Base-by-base conservation (phyloP, 208 protist genomes). In the Acanthamoeba healyi region DNA sequence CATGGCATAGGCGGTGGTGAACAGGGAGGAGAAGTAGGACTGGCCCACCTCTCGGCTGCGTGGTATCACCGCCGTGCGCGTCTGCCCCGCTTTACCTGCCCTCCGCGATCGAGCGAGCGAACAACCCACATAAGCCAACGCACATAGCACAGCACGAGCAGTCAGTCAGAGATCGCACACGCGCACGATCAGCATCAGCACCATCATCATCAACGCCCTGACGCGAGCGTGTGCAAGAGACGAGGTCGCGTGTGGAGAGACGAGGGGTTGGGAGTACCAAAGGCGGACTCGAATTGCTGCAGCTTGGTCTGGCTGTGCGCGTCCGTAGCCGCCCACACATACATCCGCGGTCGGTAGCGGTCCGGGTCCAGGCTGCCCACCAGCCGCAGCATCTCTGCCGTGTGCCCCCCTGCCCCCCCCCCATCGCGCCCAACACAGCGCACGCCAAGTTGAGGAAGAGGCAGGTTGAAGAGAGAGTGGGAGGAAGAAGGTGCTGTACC, bases 331-430 rank as follows among this genome's bases (percentile, higher is more conserved):
- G 95, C 94, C 34, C 95, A 44, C 15, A 97, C 92, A 79, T 97
- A 97, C 17, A 34, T 15, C 0, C 96, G 77, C 32, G 93, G 95
- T 29, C 14, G 36, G 63, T 95, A 96, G 29, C 79, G 79, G 19
- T 72, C 29, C 19, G 51, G 42, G 42, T 96, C 74, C 29, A 97
- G 9, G 29, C 49, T 42, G 19, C 63, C 81, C 9, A 97, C 32
- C 10, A 96, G 58, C 29, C 90, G 72, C 40, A 96, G 91, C 95
- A 97, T 97, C 86, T 98, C 97, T 24, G 94, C 77, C 29, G 97
- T 98, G 82, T 98, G 97, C 2, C 97, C 97, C 40, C 97, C 97
- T 82, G 72, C n/a, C n/a, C n/a, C n/a, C n/a, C n/a, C n/a, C n/a
- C n/a, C n/a, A n/a, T n/a, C n/a, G n/a, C n/a, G n/a, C n/a, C n/a